Evolutionary conservation across 192 early-diverging fungal species (phyloP).

Genomic region (Coemansia sp.): DNA sequence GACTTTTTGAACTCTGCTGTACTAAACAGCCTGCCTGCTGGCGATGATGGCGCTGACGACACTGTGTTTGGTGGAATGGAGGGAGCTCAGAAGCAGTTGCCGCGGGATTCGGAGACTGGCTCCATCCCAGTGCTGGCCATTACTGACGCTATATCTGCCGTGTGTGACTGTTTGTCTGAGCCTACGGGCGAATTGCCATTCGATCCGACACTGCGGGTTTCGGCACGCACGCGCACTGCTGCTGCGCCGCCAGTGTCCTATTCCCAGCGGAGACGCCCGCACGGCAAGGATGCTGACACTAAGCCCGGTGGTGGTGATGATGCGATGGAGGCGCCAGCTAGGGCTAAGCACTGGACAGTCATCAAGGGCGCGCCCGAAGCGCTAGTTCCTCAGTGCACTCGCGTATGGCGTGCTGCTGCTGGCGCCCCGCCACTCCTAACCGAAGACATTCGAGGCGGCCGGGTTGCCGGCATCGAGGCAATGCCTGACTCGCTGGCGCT

Average conservation of each 20-base stretch:
- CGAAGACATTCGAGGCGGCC: conserved; percentile 16
- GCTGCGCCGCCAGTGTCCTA: conserved; percentile 12
- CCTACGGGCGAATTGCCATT: conserved; percentile 44
- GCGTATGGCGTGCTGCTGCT: conserved; percentile 22
- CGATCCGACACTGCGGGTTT: conserved; percentile 36
- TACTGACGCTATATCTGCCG: conserved; percentile 18
- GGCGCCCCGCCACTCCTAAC: neutral
- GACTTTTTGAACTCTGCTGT: conserved; percentile 50
- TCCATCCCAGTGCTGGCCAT: conserved; percentile 17
- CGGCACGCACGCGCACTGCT: conserved; percentile 31
- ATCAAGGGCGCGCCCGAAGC: conserved; percentile 42
- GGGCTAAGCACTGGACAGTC: conserved; percentile 36
- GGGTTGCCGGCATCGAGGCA: conserved; percentile 16
- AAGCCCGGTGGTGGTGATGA: neutral
- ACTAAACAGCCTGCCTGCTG: conserved; percentile 26
- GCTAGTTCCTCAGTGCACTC: conserved; percentile 30
- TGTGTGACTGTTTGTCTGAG: conserved; percentile 27
- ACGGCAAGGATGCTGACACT: neutral
- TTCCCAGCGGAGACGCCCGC: neutral
- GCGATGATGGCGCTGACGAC: neutral
- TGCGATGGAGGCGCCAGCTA: neutral
- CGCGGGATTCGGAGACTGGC: conserved; percentile 22
- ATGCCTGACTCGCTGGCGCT: conserved; percentile 23
- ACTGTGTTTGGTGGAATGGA: neutral
- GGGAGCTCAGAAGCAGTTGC: neutral